These are phyloP conservation scores for Xerocomus brunneocitrinus DNA, from an alignment of 768 basidiomycete species.

Conservation along the genomic window DNA sequence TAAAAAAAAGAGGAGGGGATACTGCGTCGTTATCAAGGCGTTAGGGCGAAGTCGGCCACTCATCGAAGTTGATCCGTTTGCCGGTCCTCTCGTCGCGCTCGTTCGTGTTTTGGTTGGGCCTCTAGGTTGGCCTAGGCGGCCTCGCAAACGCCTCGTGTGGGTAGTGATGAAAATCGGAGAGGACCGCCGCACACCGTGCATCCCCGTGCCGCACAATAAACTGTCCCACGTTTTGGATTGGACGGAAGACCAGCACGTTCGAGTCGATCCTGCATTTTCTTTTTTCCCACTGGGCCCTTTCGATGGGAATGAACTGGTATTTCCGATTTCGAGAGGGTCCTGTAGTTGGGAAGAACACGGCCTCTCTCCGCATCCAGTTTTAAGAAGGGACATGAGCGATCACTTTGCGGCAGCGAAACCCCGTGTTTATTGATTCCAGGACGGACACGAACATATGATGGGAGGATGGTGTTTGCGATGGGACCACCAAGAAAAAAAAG, in stretches of 20 bases:
- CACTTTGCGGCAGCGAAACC: slow-evolving; percentile 3
- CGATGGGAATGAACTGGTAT: neutral
- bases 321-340: neutral
- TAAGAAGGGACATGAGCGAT: neutral
- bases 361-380: neutral
- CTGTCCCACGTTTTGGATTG: neutral
- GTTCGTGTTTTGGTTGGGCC: neutral
- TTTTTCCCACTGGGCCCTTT: neutral
- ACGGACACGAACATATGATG: neutral
- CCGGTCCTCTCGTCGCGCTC: neutral
- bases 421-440: neutral
- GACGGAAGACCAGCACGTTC: neutral
- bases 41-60: neutral
- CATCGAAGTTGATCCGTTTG: neutral
- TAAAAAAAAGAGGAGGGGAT: neutral
- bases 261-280: neutral
- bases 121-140: slow-evolving; percentile 9
- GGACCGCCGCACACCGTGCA: slow-evolving; percentile 1
- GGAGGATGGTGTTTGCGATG: neutral
- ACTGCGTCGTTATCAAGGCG: neutral
- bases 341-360: neutral
- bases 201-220: neutral
- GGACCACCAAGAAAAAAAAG: neutral
- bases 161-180: slow-evolving; percentile 1
- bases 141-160: slow-evolving; percentile 23